phyloP scores from a whole-genome alignment of 495 filamentous ascomycete species.

The Penicillium argentinense region DNA sequence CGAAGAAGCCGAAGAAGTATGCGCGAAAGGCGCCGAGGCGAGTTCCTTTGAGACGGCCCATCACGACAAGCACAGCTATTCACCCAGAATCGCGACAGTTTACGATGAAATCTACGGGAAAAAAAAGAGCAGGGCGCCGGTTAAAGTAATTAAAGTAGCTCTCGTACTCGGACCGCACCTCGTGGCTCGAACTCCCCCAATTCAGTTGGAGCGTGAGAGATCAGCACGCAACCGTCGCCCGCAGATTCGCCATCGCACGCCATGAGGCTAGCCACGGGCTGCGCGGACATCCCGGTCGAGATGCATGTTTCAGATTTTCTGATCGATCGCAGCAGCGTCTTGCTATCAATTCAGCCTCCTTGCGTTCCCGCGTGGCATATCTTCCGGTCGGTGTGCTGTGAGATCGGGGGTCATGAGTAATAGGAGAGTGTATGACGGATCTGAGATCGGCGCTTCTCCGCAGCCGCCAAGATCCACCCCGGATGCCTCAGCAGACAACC shows the following conservation, averaged over 20 bases:
- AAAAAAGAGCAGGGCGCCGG: too few relatives aligned
- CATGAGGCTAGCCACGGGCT: slow-evolving; percentile 3
- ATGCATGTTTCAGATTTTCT: neutral
- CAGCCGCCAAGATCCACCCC: neutral
- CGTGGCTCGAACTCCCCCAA: slow-evolving; percentile 2
- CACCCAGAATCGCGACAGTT: too few relatives aligned
- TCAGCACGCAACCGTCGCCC: slow-evolving; percentile 24
- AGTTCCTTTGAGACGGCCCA: slow-evolving; percentile 22
- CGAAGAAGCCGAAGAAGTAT: slow-evolving; percentile 30
- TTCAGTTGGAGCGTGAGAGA: neutral
- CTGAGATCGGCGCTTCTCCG: neutral
- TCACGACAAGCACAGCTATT: slow-evolving; percentile 4
- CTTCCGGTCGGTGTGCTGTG: neutral
- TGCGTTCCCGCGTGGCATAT: neutral
- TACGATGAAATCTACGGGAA: neutral
- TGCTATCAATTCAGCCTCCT: too few relatives aligned
- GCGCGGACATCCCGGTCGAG: neutral
- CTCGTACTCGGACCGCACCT: neutral
- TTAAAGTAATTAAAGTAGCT: neutral
- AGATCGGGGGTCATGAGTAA: too few relatives aligned
- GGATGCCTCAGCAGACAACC: too few relatives aligned
- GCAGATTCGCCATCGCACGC: slow-evolving; percentile 31
- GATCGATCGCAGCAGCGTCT: too few relatives aligned
- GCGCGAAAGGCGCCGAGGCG: slow-evolving; percentile 26
- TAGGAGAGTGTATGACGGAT: neutral